Percentiles rank a stretch among this genome's conserved stretches.
These are phyloP conservation scores for Maudiozyma serrabonitensis DNA, from an alignment of 805 yeast species.

Conservation along the genomic window DNA sequence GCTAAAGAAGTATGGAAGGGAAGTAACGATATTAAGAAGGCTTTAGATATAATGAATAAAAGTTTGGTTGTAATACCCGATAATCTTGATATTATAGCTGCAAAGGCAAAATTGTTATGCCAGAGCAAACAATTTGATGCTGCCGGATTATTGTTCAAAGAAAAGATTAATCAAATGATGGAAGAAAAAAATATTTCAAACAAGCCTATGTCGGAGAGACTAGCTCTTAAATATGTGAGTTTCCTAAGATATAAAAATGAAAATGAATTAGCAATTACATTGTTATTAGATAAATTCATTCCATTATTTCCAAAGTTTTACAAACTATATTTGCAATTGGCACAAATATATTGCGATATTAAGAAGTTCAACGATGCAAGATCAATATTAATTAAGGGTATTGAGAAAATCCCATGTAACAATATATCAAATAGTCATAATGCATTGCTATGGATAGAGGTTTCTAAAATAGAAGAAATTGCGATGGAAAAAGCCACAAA, in stretches of 20 bases:
- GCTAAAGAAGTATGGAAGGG: conserved; percentile 59
- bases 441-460: conserved; percentile 43
- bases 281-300: conserved; percentile 39
- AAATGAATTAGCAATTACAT: conserved; percentile 30
- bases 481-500: conserved; percentile 35
- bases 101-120: conserved; percentile 56
- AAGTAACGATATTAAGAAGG: conserved; percentile 38
- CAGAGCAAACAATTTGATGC: conserved; percentile 30
- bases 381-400: conserved; percentile 40
- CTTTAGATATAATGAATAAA: conserved; percentile 42
- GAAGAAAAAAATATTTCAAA: conserved; percentile 21
- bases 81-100: conserved; percentile 56
- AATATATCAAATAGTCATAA: conserved; percentile 10
- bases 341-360: conserved; percentile 39
- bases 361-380: conserved; percentile 34
- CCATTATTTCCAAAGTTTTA: conserved; percentile 37
- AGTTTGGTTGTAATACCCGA: conserved; percentile 38
- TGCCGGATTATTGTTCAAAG: conserved; percentile 26
- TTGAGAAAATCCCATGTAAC: conserved; percentile 34
- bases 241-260: conserved; percentile 36
- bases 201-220: conserved; percentile 27
- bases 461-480: conserved; percentile 40
- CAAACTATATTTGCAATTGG: conserved; percentile 52
- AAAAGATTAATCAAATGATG: conserved; percentile 33
- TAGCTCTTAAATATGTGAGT: conserved; percentile 55